Conservation (phyloP, 2,329 filamentous ascomycete species). For the Colletotrichum aenigma region DNA sequence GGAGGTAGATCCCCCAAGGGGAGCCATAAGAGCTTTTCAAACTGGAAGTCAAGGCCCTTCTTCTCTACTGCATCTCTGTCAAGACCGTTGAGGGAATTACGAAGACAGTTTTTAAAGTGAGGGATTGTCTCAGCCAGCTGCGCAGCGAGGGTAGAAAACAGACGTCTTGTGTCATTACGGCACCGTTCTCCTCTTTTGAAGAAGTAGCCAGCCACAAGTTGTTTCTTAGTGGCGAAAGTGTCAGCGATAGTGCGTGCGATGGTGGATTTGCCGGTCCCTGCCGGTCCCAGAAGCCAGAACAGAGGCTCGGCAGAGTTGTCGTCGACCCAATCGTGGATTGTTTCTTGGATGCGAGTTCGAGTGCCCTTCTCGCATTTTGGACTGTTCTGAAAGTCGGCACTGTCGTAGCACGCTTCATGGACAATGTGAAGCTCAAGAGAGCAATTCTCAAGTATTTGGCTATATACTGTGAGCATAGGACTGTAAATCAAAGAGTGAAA, state of each 20-base stretch:
- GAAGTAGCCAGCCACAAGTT: constrained; percentile 45
- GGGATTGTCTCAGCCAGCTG: constrained; percentile 28
- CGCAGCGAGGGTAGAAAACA: constrained; percentile 44
- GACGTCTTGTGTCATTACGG: constrained; percentile 33
- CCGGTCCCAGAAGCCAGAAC: constrained; percentile 42
- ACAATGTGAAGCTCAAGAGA: not conserved
- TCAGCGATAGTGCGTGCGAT: constrained; percentile 36
- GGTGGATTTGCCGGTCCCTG: constrained; percentile 44
- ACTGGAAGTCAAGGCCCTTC: constrained; percentile 39
- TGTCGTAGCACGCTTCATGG: not conserved
- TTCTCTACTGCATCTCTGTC: constrained; percentile 22
- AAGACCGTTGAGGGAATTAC: constrained; percentile 33
- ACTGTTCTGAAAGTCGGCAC: not conserved
- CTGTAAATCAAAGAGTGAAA: too few species aligned
- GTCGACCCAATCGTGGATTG: not conserved
- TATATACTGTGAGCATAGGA: too few species aligned
- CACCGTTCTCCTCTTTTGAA: constrained; percentile 47
- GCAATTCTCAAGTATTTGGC: not conserved
- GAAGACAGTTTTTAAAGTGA: constrained; percentile 18
- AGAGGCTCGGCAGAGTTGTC: constrained; percentile 6
- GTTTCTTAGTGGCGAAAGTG: not conserved
- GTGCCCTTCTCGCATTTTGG: not conserved
- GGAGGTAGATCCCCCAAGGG: constrained; percentile 28
- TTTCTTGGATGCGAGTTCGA: not conserved
- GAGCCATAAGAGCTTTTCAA: constrained; percentile 39